phyloP scores from a whole-genome alignment of 805 yeast genomes.

The Yamadazyma philogaea region DNA sequence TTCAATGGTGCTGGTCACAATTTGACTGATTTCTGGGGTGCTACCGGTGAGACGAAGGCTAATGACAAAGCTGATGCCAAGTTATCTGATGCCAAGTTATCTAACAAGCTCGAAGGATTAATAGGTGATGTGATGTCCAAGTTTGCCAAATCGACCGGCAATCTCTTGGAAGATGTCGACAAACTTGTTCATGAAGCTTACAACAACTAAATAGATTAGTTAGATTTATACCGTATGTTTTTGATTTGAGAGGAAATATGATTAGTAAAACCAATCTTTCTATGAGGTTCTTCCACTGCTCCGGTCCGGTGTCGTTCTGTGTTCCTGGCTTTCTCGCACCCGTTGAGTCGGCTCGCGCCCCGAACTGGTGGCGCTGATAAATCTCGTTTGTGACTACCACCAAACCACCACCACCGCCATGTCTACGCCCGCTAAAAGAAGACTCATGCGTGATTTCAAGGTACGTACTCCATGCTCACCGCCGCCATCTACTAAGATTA shows the following conservation, averaged over 20 bases:
- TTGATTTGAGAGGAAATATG: background rate
- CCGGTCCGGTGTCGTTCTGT: too few species aligned
- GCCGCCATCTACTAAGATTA: background rate
- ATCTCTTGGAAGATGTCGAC: constrained; percentile 23
- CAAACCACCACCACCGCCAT: background rate
- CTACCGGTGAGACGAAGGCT: too few species aligned
- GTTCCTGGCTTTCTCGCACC: background rate
- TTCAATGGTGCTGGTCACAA: constrained; percentile 82
- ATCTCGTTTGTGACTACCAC: background rate
- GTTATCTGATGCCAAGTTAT: constrained; percentile 1
- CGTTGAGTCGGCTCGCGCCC: background rate
- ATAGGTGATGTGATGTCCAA: constrained; percentile 14
- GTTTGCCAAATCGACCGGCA: constrained; percentile 15
- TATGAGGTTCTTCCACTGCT: background rate
- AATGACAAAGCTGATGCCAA: background rate
- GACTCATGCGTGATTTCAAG: constrained; percentile 97
- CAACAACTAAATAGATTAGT: background rate
- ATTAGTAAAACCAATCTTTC: background rate
- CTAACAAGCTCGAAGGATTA: constrained; percentile 20
- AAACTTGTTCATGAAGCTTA: constrained; percentile 26
- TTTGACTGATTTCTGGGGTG: constrained; percentile 60
- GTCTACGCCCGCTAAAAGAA: constrained; percentile 97
- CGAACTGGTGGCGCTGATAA: background rate
- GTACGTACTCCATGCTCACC: constrained; percentile 35
- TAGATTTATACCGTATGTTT: background rate